These are phyloP conservation scores for Leptodermis oblonga DNA, from an alignment of 257 asterid genomes.

Conservation along the genomic window DNA sequence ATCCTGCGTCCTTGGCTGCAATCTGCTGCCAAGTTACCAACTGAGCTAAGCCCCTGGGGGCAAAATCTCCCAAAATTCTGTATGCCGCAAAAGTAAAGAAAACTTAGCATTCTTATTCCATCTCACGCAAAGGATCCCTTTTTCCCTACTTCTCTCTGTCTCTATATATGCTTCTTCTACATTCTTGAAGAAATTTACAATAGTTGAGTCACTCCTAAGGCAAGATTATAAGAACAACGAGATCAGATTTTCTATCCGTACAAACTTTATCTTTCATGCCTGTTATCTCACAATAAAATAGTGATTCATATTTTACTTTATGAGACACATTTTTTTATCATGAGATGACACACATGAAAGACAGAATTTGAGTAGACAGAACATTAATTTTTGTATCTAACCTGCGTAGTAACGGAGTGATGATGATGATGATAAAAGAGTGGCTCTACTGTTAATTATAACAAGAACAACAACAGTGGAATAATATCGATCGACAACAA, in stretches of 20 bases:
- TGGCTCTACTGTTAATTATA: slow-evolving; percentile 21
- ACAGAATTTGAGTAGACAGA: no score
- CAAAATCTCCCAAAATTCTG: no score
- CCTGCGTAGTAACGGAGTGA: slow-evolving; percentile 26
- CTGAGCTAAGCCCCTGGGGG: not conserved
- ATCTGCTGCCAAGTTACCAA: not conserved
- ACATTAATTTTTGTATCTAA: no score
- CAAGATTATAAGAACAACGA: not conserved
- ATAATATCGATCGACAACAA: slow-evolving; percentile 3
- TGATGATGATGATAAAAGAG: slow-evolving; percentile 17
- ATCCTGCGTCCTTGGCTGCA: no score
- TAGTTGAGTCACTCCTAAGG: not conserved
- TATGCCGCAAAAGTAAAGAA: slow-evolving; percentile 15
- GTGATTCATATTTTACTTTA: no score
- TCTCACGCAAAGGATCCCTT: slow-evolving; percentile 11
- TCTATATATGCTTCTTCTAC: no score
- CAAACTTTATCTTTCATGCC: no score
- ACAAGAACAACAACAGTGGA: slow-evolving; percentile 6
- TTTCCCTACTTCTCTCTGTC: no score
- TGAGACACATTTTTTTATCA: no score
- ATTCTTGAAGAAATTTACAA: not conserved
- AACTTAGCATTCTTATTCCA: slow-evolving; percentile 1
- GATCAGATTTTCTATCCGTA: no score
- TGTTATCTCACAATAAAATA: no score
- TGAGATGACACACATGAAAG: no score